Base-by-base conservation (phyloP, 352 stramenopile genomes). In the Globisporangium lucens region DNA sequence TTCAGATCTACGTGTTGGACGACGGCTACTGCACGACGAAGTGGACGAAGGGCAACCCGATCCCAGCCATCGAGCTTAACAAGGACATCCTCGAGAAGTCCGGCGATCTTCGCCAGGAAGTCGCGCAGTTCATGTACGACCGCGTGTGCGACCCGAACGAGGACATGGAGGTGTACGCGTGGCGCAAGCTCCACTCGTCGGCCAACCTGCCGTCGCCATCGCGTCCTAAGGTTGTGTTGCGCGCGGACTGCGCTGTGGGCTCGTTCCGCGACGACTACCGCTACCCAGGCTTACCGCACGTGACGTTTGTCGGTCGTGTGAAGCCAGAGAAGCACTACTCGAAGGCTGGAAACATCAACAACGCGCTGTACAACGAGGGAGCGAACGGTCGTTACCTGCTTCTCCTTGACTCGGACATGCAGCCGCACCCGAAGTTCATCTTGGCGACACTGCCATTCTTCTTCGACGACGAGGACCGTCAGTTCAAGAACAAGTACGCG, bases 301-400 rank as follows among this genome's bases (percentile, higher is more conserved):
- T 95, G 55, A 93, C 83, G 0, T 95, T 79, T 43, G 61, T 95
- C 3, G 87, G 87, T 4, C 87, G 87, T 68, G 85, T 95, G 36
- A 95, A 95, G 76, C 81, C 87, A 0, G 65, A 78, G 55, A 74
- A 63, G 29, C 83, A 97, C 75, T 91, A 91, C 78, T 91, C 83
- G 0, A 95, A 95, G 74, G 89, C 89, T 7, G 89, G 89, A 12
- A 97, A 97, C 78, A 91, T 97, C 70, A 97, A 97, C 79, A 97
- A 97, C 70, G 85, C 76, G 36, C 71, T 95, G 71, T 94, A 94
- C 75, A 95, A 97, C 66, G 89, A 97, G 71, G 88, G 88, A 8
- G 75, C 85, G 7, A 92, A 81, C 66, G 89, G 86, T 0, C 83
- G 85, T 8, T 95, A 96, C 74, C 70, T 90, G 33, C 43, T 97